Evolutionary conservation across 2,329 filamentous ascomycete genomes (phyloP), one percentile per base, ranked within the genome.

Genomic region (Monascus ruber): DNA sequence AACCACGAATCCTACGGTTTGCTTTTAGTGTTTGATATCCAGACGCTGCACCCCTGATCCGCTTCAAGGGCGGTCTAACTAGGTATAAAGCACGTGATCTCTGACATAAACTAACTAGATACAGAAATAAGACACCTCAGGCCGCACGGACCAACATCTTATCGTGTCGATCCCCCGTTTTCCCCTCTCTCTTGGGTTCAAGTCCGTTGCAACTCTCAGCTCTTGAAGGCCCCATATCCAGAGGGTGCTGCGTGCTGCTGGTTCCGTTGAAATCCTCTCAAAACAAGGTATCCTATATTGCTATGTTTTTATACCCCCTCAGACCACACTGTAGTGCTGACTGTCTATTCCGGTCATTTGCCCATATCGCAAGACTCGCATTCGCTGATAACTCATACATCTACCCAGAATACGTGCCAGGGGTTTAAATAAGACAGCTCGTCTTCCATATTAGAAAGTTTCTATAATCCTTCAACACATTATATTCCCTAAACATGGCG

Each of bases 401-500:
- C 28, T 29, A 29, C 10, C 28, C 28, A 29, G 28, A 29, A 6
- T 6, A 29, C 28, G 6, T 10, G 6, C 28, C 28, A 6, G 10
- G 6, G 28, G 28, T 29, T 29, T 10, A 29, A 29, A 29, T 29
- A 29, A 29, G 28, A 29, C 10, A 29, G 6, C 28, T 6, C 28
- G 10, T 10, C 10, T 29, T 29, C 10, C 17, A 17, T 17, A 17
- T 17, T 17, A 17, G 17, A 26, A 33, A n/a, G 33, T 35, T 38
- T 38, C 5, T 6, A 7, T 31, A 24, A 25, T 26, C 28, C 7
- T 10, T 39, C 24, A 4, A 24, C 25, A 8, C 11, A 9, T 25
- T 24, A 33, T 6, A 9, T 26, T 31, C 11, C 31, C 33, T 39
- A 17, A 49, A 36, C 4, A 96, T 96, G 89, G 89, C 91, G 36